Base-by-base conservation (phyloP, 139 green algal genomes). In the Gonium pectorale region DNA sequence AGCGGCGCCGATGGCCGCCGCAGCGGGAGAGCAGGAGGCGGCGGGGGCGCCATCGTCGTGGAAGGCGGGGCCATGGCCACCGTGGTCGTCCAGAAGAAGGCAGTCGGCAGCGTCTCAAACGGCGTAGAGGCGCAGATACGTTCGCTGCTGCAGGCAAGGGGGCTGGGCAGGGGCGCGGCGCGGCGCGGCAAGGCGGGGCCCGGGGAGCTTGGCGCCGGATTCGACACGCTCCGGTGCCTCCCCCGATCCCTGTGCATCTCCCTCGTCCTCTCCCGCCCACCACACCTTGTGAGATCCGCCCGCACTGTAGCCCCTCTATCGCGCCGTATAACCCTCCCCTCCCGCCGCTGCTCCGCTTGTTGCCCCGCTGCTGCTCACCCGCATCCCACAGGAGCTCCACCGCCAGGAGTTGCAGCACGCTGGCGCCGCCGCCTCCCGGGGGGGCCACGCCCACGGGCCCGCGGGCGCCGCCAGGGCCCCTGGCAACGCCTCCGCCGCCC, bases 11-110 rank as follows among this genome's bases (percentile, higher is more conserved):
- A 49, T 31, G 70, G 70, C n/a, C 21, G 46, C 64, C 49, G 49
- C 35, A 11, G 9, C 13, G 64, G 64, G n/a, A 49, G 17, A 31
- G n/a, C 8, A 15, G 70, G 46, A 4, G 31, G 44, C 35, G 46
- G 70, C 70, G 46, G 31, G 46, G 49, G 46, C 43, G 41, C 43
- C 11, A 51, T 29, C 13, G 73, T 29, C 3, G 56, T 56, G 1
- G 73, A 81, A 56, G 75, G 75, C 13, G 75, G 75, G n/a, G 75
- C 75, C 75, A 82, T 82, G 75, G 59, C 75, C 2, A 82, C 75
- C 15, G 70, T 60, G 35, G 44, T 87, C 15, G 44, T 87, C 3
- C 37, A 68, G 43, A 78, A 78, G 31, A 87, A 87, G 62, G 67
- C 56, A 38, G 60, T 71, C 2, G 68, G 63, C 0, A 22, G 51